phyloP scores from a whole-genome alignment of 2,329 filamentous ascomycete species.

The Elsinoe perseae region DNA sequence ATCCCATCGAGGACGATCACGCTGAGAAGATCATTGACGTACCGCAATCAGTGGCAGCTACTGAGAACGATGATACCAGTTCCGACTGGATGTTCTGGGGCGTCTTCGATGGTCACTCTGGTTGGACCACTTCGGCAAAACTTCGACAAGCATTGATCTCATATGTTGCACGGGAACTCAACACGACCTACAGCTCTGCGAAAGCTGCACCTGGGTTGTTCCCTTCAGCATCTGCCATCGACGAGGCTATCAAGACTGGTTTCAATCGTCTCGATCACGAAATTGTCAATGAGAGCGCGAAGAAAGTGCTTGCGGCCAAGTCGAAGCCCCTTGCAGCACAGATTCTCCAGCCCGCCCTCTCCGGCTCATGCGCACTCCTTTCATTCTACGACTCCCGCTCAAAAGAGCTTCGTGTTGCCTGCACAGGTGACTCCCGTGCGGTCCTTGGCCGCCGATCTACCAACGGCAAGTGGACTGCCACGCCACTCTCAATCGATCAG shows the following conservation, averaged over 20 bases:
- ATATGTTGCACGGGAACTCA: conserved; percentile 87
- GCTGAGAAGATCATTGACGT: conserved; percentile 96
- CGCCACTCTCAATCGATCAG: conserved; percentile 82
- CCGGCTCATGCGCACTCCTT: conserved; percentile 91
- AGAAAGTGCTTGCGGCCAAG: conserved; percentile 81
- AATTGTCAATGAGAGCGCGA: conserved; percentile 86
- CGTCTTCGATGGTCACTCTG: conserved; percentile 94
- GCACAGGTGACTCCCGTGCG: conserved; percentile 91
- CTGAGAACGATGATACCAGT: conserved; percentile 48
- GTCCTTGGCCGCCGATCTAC: conserved; percentile 72
- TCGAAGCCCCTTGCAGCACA: conserved; percentile 89
- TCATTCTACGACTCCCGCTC: conserved; percentile 90
- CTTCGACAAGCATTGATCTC: conserved; percentile 85
- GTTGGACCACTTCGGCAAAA: conserved; percentile 97
- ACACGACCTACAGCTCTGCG: conserved; percentile 78
- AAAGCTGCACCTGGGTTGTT: conserved; percentile 49
- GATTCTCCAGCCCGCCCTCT: conserved; percentile 82
- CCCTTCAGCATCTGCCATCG: conserved; percentile 72
- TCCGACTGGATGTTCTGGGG: conserved; percentile 99
- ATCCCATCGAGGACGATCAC: conserved; percentile 97
- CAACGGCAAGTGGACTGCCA: conserved; percentile 88
- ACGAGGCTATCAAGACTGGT: conserved; percentile 83
- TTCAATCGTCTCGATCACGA: conserved; percentile 86
- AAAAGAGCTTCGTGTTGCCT: conserved; percentile 85
- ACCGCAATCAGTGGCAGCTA: conserved; percentile 52